A percentile compares a stretch with the other conserved stretches of the same genome.
Evolutionary conservation across 768 basidiomycete species (phyloP).

Genomic region (Terana coerulea): DNA sequence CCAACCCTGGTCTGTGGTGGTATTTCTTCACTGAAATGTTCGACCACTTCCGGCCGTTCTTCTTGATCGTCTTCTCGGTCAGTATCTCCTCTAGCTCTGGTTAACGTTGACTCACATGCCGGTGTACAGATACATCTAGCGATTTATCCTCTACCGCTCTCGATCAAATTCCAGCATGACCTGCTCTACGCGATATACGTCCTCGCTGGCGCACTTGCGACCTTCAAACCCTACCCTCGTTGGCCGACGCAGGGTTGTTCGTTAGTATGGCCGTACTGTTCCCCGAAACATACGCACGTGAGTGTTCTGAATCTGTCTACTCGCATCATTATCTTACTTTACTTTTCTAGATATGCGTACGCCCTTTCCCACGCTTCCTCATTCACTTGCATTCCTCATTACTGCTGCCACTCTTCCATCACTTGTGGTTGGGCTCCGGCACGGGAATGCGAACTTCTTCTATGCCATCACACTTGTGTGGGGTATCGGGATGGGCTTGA

Average conservation of each 20-base stretch:
- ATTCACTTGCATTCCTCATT: constrained; percentile 81
- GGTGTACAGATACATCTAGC: constrained; percentile 66
- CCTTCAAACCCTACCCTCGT: constrained; percentile 92
- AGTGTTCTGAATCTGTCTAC: constrained; percentile 29
- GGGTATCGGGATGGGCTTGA: constrained; percentile 83
- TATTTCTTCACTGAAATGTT: constrained; percentile 99
- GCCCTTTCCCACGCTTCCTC: constrained; percentile 77
- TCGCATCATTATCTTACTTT: background rate
- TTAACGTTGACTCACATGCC: background rate
- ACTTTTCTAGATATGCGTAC: constrained; percentile 65
- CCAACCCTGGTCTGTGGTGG: constrained; percentile 96
- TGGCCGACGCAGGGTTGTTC: constrained; percentile 88
- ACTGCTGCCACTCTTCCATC: constrained; percentile 87
- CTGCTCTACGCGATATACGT: constrained; percentile 77
- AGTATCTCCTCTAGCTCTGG: constrained; percentile 22
- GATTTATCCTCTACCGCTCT: constrained; percentile 80
- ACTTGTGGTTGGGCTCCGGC: constrained; percentile 87
- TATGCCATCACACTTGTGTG: constrained; percentile 95
- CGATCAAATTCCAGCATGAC: constrained; percentile 90
- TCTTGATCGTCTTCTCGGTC: constrained; percentile 91
- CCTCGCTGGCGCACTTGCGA: constrained; percentile 70
- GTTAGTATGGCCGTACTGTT: constrained; percentile 77
- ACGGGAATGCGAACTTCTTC: constrained; percentile 99
- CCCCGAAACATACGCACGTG: constrained; percentile 81
- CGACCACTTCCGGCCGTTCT: constrained; percentile 94